Base-by-base conservation (phyloP, 2,329 filamentous ascomycete species). In the Coniochaeta sp. region DNA sequence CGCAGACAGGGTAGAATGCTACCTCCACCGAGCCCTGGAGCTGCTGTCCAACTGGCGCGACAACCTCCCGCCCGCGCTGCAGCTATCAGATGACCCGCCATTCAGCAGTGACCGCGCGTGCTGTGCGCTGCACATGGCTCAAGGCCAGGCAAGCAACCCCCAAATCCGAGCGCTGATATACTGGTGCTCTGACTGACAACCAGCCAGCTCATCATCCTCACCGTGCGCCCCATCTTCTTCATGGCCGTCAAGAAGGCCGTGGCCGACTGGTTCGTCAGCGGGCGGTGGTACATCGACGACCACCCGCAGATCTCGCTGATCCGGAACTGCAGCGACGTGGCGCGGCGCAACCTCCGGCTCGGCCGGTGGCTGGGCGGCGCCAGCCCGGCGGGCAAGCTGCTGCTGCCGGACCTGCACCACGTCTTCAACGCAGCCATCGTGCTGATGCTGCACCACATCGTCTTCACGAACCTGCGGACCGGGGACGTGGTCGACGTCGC, bases 351-450 rank as follows among this genome's bases (percentile, higher is more conserved):
- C 60, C 71, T 82, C 36, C 68, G 69, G 1, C 71, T 82, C 1
- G 80, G 75, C 9, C 71, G 73, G 19, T 73, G 77, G 59, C 67
- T 79, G 10, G 67, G 72, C 4, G 65, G 70, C 26, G 66, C 76
- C 5, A 74, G 73, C 52, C 67, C 70, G 8, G 70, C 71, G 34
- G 69, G 72, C 16, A 78, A 75, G 62, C 72, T 79, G 2, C 71
- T 79, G 9, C 74, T 80, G 44, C 71, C 74, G 0, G 75, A 76
- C 10, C 70, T 81, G 57, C 79, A 81, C 67, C 74, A 77, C 63
- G 72, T 81, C 42, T 81, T 82, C 70, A 81, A 80, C 65, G 78
- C 79, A 2, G 76, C 78, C 59, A 72, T 80, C 40, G 72, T 80
- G 19, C 71, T 82, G 34, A 73, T 80, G 59, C 71, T 82, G 58